These are phyloP conservation scores for Quercus engelmannii DNA, from an alignment of 306 rosid genomes.

Conservation along the genomic window DNA sequence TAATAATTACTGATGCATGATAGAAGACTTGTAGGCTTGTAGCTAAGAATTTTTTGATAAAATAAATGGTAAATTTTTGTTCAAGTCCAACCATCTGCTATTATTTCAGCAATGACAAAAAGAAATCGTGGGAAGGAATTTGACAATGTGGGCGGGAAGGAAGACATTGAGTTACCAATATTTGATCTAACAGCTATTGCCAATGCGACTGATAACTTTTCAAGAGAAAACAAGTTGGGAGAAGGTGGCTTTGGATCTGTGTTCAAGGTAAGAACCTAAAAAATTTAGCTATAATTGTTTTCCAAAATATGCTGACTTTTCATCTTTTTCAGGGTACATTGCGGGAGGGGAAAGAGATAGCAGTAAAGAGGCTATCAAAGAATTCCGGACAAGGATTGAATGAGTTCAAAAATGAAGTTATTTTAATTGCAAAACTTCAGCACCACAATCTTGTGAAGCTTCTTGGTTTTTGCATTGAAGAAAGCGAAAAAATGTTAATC, in stretches of 20 bases:
- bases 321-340: slow-evolving; percentile 48
- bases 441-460: slow-evolving; percentile 46
- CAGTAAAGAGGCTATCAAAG: slow-evolving; percentile 56
- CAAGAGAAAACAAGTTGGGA: slow-evolving; percentile 41
- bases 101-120: neutral
- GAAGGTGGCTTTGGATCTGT: slow-evolving; percentile 72
- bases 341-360: slow-evolving; percentile 40
- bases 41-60: too few species aligned
- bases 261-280: slow-evolving; percentile 21
- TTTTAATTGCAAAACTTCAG: slow-evolving; percentile 38
- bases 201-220: slow-evolving; percentile 41
- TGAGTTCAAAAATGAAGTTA: slow-evolving; percentile 20
- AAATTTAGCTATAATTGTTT: neutral
- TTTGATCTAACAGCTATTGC: slow-evolving; percentile 29
- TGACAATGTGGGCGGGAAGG: slow-evolving; percentile 5
- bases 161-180: slow-evolving; percentile 49
- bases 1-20: neutral
- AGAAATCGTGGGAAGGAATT: neutral
- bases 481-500: slow-evolving; percentile 27
- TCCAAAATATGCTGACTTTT: neutral
- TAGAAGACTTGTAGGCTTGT: neutral
- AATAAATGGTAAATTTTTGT: neutral
- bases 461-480: slow-evolving; percentile 34
- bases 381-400: slow-evolving; percentile 51
- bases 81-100: neutral